Evolutionary conservation across 1,284 basidiomycete species (phyloP), one percentile per base, ranked within the genome.

Genomic region (Paramarasmius palmivorus): DNA sequence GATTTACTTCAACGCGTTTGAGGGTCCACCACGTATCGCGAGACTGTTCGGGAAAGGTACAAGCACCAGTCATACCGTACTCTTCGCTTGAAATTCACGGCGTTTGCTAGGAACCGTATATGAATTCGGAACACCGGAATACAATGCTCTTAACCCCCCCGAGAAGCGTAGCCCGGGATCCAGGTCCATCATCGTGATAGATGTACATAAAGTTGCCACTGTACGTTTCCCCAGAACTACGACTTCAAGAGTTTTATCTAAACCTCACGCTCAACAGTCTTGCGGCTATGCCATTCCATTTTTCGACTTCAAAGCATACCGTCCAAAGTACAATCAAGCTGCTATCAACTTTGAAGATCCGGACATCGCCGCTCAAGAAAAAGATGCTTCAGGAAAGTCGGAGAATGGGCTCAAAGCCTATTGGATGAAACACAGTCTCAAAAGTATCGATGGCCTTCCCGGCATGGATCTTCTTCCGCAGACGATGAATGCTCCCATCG

Each of bases 1-100:
- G 0, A 69, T 84, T 42, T 63, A 83, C 53, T 83, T 85, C 61
- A 75, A 78, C 51, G 80, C 81, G 0, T 82, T 84, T 41, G 79
- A 82, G 47, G 82, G 75, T 1, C 74, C 74, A 12, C 72, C 76
- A 4, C 64, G 71, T n/a, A 83, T 84, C 57, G 61, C 72, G 3
- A 64, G 81, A 32, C 66, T 84, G 1, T 84, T 75, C 60, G 82
- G 81, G n/a, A 79, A 65, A 70, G 79, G 82, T 79, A n/a, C n/a
- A n/a, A n/a, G n/a, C n/a, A n/a, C n/a, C n/a, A n/a, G n/a, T n/a
- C n/a, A n/a, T n/a, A n/a, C n/a, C n/a, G n/a, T n/a, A n/a, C n/a
- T n/a, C n/a, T n/a, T n/a, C n/a, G n/a, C n/a, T n/a, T n/a, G n/a
- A n/a, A n/a, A n/a, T n/a, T n/a, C n/a, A n/a, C n/a, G n/a, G n/a